Evolutionary conservation across 352 stramenopile genomes (phyloP), one percentile per base, ranked within the genome.

Genomic region (Globisporangium abappressorium): DNA sequence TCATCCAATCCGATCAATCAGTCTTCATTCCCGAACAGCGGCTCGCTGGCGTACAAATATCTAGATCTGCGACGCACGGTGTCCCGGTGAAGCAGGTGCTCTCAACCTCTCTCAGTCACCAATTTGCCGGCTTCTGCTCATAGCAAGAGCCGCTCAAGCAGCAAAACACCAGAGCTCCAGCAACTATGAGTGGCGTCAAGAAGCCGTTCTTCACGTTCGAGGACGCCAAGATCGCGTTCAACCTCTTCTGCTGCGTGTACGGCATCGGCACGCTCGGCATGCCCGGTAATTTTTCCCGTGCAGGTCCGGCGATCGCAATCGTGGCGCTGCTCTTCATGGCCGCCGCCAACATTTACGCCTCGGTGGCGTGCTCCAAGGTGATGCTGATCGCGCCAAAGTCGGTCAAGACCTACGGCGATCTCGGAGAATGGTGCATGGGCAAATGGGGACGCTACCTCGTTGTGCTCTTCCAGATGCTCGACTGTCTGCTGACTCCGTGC

Each of bases 181-280:
- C n/a, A 34, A 59, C 8, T 30, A 59, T 59, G 54, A 28, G 26
- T 22, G 28, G 26, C 15, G n/a, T 22, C 20, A 59, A 59, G 54
- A 64, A 64, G 24, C 41, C 60, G 22, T 57, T 65, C 60, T 76
- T 76, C 33, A 76, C 70, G 2, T 33, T 76, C 24, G 70, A 76
- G 62, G 70, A 76, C 46, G 63, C 70, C 64, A 76, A 76, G 55
- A 76, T 68, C n/a, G 60, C 60, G 24, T 65, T 65, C 41, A 65
- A 65, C 47, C 60, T 65, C 38, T 67, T 67, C 62, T 76, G 71
- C 56, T 47, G 47, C 30, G 70, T 76, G 8, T 76, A 71, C 47
- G 71, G 71, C 8, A 73, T 78, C 65, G 72, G 72, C 7, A 78
- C 72, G 30, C 68, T 78, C 49, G 70, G 72, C 26, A 77, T 78